phyloP scores from a whole-genome alignment of 176 grass and related monocot species.

The Chrysopogon serrulatus region DNA sequence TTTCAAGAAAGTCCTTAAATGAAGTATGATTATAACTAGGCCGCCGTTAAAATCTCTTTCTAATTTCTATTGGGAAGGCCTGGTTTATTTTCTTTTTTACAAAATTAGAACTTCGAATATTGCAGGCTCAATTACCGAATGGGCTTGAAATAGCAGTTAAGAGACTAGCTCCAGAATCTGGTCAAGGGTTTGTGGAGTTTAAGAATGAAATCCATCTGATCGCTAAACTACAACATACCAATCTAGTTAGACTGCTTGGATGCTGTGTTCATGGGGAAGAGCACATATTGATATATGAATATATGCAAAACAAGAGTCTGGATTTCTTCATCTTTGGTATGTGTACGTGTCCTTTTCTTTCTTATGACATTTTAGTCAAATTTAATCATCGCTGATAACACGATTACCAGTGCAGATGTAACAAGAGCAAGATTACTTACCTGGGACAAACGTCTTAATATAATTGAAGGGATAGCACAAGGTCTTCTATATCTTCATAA shows the following conservation, averaged over 20 bases:
- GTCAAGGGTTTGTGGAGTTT: neutral
- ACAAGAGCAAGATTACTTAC: neutral
- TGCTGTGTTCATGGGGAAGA: slow-evolving; percentile 4
- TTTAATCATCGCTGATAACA: too few species aligned
- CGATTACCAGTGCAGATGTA: neutral
- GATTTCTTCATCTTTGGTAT: slow-evolving; percentile 6
- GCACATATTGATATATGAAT: slow-evolving; percentile 2
- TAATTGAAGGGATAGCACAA: too few species aligned
- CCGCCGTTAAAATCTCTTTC: neutral
- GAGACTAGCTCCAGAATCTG: neutral
- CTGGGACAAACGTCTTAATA: neutral
- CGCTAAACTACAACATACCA: neutral
- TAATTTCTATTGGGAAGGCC: too few species aligned
- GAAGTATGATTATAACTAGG: neutral
- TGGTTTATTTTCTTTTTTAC: neutral
- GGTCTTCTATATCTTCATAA: too few species aligned
- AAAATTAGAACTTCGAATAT: neutral
- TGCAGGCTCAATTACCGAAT: neutral
- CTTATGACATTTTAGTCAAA: neutral
- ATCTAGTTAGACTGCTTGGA: neutral
- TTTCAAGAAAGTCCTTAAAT: neutral
- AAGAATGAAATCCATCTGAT: slow-evolving; percentile 18
- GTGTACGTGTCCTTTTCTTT: neutral
- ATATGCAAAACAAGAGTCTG: slow-evolving; percentile 8
- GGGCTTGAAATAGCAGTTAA: slow-evolving; percentile 12